Percentiles rank a stretch among this genome's conserved stretches.
phyloP scores from a whole-genome alignment of 2,329 filamentous ascomycete genomes.

The Fusarium continuum region DNA sequence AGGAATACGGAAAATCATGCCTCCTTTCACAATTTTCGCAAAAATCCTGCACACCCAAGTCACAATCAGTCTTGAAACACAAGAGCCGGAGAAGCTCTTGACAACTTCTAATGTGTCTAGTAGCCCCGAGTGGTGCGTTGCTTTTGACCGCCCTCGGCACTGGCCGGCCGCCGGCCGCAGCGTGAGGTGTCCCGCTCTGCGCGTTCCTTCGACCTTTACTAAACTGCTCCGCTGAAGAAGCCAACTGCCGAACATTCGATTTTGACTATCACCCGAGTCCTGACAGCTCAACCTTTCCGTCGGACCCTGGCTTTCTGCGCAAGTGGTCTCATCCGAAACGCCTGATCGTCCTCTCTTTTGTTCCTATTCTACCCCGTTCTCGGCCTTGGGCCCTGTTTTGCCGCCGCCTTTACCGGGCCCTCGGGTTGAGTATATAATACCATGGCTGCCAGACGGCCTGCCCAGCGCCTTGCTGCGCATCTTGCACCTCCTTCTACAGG shows the following conservation, averaged over 20 bases:
- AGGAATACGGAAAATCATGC: background rate
- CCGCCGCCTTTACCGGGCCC: constrained; percentile 12
- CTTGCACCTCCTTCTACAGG: constrained; percentile 41
- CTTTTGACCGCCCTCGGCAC: constrained; percentile 29
- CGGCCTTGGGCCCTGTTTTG: constrained; percentile 6
- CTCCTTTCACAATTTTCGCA: background rate
- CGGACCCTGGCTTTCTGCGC: constrained; percentile 22
- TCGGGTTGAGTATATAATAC: constrained; percentile 35
- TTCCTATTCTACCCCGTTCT: constrained; percentile 19
- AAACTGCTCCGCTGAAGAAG: constrained; percentile 12
- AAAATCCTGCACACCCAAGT: no score
- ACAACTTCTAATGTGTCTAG: constrained; percentile 4
- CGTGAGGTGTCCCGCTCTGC: constrained; percentile 8
- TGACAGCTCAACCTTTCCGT: constrained; percentile 24
- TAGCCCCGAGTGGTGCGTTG: constrained; percentile 33
- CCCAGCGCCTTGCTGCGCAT: constrained; percentile 45
- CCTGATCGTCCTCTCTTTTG: constrained; percentile 32
- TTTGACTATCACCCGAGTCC: constrained; percentile 42
- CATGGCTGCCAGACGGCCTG: constrained; percentile 47
- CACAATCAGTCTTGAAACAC: background rate
- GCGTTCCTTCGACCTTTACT: constrained; percentile 1
- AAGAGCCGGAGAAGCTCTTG: background rate
- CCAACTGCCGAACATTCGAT: constrained; percentile 46
- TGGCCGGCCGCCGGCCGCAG: constrained; percentile 21
- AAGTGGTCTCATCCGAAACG: constrained; percentile 43